Conservation (phyloP, 192 early-diverging fungal genomes). For the Entrophospora sp. region DNA sequence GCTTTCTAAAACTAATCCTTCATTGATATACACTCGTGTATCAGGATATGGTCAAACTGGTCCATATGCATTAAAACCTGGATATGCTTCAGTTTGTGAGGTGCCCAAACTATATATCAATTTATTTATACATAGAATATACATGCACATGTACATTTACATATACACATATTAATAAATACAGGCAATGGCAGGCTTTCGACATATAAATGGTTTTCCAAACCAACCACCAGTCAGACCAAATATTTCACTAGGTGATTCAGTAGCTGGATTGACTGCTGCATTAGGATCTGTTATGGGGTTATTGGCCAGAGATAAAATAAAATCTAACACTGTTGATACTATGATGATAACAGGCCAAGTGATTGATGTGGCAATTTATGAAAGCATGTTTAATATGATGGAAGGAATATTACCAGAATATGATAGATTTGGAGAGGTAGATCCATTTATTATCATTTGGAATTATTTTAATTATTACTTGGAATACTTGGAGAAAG, state of each 20-base stretch:
- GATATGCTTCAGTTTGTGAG: constrained; percentile 46
- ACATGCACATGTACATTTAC: too few relatives aligned
- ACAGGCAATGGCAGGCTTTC: constrained; percentile 34
- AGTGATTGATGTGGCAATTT: constrained; percentile 43
- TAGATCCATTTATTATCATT: neutral
- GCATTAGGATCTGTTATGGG: constrained; percentile 34
- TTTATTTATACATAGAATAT: too few relatives aligned
- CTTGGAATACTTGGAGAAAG: too few relatives aligned
- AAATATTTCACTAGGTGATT: constrained; percentile 45
- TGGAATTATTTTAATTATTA: neutral
- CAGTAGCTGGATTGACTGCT: constrained; percentile 40
- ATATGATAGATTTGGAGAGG: constrained; percentile 37
- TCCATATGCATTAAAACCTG: constrained; percentile 34
- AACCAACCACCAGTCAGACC: constrained; percentile 36
- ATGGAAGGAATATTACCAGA: constrained; percentile 42
- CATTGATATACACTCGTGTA: constrained; percentile 39
- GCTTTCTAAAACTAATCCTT: constrained; percentile 29
- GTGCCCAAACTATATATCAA: neutral
- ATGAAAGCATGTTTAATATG: constrained; percentile 41
- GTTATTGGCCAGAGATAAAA: constrained; percentile 29
- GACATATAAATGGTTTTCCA: constrained; percentile 36
- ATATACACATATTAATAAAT: neutral
- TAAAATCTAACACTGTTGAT: neutral
- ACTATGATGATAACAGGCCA: constrained; percentile 24
- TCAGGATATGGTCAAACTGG: constrained; percentile 47